Conservation (phyloP, 352 stramenopile genomes). For the Plasmopara viticola region DNA sequence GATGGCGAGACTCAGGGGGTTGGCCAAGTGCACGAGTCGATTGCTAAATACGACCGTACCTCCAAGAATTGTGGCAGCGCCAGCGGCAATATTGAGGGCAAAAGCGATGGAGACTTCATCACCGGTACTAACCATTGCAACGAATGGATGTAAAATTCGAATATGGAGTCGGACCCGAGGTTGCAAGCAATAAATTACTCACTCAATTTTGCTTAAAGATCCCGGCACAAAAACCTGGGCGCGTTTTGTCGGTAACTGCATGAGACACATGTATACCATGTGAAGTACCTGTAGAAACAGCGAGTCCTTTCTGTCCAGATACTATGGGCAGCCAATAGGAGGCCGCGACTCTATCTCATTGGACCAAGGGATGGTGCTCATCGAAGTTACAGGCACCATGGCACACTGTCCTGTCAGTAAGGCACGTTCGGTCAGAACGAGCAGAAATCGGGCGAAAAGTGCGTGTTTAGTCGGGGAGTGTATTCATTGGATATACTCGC, state of each 20-base stretch:
- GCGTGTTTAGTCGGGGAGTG: too few species aligned
- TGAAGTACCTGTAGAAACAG: too few species aligned
- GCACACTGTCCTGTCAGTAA: too few species aligned
- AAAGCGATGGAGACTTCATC: constrained; percentile 20
- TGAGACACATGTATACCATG: too few species aligned
- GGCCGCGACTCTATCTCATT: not conserved
- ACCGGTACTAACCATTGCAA: constrained; percentile 28
- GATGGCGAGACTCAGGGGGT: constrained; percentile 66
- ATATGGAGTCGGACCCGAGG: not conserved
- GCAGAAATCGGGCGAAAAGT: too few species aligned
- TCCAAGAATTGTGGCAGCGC: constrained; percentile 44
- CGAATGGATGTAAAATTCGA: not conserved
- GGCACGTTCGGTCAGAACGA: too few species aligned
- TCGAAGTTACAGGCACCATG: not conserved
- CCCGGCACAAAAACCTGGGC: too few species aligned
- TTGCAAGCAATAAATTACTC: too few species aligned
- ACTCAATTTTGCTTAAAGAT: not conserved
- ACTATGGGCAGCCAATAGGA: too few species aligned
- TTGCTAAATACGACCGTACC: constrained; percentile 46
- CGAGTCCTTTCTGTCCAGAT: too few species aligned
- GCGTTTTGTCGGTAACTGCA: too few species aligned
- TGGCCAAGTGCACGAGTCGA: constrained; percentile 30
- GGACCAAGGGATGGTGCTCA: not conserved
- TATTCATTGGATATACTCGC: too few species aligned
- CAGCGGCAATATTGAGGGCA: constrained; percentile 18